These are phyloP conservation scores for Pleurotus tuber-regium DNA, from an alignment of 768 basidiomycete species.

Conservation along the genomic window DNA sequence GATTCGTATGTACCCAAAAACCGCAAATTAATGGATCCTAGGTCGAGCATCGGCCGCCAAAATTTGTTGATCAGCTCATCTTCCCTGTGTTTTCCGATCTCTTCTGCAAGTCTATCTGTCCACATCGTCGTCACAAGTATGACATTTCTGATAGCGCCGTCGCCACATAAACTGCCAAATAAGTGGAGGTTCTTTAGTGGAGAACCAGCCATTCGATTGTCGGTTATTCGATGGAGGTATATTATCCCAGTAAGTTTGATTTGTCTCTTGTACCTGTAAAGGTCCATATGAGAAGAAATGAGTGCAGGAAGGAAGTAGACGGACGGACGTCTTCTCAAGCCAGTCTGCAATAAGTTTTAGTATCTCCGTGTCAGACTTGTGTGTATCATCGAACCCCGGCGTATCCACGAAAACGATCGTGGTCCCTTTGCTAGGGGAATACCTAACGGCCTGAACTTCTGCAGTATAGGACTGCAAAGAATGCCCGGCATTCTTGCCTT, in stretches of 20 bases:
- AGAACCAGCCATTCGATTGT: constrained; percentile 26
- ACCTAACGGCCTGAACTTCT: constrained; percentile 17
- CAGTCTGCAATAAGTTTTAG: constrained; percentile 23
- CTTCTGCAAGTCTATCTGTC: constrained; percentile 29
- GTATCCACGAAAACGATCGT: constrained; percentile 26
- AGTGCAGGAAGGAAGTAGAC: too few relatives aligned
- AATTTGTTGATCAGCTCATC: constrained; percentile 4
- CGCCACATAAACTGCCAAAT: constrained; percentile 23
- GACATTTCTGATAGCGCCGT: constrained; percentile 21
- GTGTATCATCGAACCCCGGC: constrained; percentile 25
- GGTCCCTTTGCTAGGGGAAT: constrained; percentile 5
- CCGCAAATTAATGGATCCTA: constrained; percentile 4
- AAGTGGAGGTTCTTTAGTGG: constrained; percentile 25
- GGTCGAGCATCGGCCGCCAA: constrained; percentile 11
- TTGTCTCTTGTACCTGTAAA: constrained; percentile 15
- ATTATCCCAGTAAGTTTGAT: constrained; percentile 26
- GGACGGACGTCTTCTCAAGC: constrained; percentile 25
- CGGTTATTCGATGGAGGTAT: constrained; percentile 22
- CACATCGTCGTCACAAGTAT: constrained; percentile 31
- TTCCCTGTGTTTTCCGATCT: constrained; percentile 9
- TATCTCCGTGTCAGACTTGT: constrained; percentile 19
- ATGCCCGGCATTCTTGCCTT: constrained; percentile 19
- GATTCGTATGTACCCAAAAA: constrained; percentile 10
- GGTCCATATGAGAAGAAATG: too few relatives aligned
- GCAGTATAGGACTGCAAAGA: constrained; percentile 22